Conservation (phyloP, 75 land plant species). For the Chamaecyparis obtusa region DNA sequence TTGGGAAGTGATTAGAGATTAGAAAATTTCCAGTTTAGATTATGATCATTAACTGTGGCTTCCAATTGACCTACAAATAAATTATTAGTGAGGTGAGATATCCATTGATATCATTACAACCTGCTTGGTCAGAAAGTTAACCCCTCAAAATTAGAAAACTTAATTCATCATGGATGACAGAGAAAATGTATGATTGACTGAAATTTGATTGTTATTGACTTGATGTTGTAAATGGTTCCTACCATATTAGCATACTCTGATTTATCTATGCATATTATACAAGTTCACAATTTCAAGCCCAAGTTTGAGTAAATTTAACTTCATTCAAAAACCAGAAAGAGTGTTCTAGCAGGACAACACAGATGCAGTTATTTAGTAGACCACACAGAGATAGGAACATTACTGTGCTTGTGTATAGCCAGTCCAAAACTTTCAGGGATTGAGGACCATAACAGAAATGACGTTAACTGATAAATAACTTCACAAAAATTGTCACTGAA, state of each 20-base stretch:
- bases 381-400: neutral
- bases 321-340: neutral
- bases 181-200: neutral
- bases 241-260: neutral
- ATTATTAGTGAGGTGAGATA: neutral
- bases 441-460: neutral
- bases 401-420: neutral
- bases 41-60: neutral
- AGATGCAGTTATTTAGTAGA: neutral
- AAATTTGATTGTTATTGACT: neutral
- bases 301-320: neutral
- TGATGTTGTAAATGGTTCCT: neutral
- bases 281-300: neutral
- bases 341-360: neutral
- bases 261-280: neutral
- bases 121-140: neutral
- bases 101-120: neutral
- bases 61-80: neutral
- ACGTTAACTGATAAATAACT: too few relatives aligned
- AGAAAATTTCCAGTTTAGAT: neutral
- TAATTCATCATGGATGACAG: neutral
- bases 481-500: too few relatives aligned
- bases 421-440: neutral
- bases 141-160: neutral
- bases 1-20: neutral